Percentiles rank a stretch among this genome's conserved stretches.
Evolutionary conservation across 495 filamentous ascomycete species (phyloP).

Genomic region (Parathielavia appendiculata): DNA sequence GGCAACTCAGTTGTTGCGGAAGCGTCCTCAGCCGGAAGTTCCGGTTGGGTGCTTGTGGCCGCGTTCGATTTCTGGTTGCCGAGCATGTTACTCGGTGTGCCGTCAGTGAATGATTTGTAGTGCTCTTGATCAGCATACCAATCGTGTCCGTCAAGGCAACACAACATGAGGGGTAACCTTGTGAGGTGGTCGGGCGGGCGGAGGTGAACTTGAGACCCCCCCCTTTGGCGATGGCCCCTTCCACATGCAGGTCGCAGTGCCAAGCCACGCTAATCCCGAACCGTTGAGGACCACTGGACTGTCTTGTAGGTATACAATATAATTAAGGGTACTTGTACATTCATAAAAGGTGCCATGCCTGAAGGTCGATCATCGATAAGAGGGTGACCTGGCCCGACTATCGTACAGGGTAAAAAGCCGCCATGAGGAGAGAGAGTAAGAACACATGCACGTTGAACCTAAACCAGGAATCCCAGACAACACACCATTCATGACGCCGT

Average conservation of each 20-base stretch:
- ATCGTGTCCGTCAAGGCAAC: not conserved
- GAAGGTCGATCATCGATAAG: not conserved
- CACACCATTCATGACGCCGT: not conserved
- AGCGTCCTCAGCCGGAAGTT: not conserved
- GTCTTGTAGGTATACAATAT: too few species aligned
- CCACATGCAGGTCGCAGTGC: not conserved
- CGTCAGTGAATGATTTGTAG: not conserved
- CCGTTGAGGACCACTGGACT: not conserved
- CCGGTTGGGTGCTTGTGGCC: not conserved
- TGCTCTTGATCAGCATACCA: not conserved
- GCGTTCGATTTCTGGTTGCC: too few species aligned
- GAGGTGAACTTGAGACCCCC: not conserved
- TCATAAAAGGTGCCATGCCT: not conserved
- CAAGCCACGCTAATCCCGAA: constrained; percentile 1
- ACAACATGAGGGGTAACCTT: not conserved
- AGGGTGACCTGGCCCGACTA: not conserved
- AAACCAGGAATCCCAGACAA: not conserved
- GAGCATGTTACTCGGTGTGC: not conserved
- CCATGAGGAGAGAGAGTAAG: constrained; percentile 10
- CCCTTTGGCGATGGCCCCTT: not conserved
- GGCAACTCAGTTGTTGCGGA: not conserved
- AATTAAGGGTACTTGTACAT: too few species aligned
- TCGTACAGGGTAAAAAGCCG: not conserved
- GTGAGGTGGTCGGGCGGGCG: not conserved
- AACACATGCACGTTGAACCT: not conserved